A percentile compares a stretch with the other conserved stretches of the same genome.
Evolutionary conservation across 1,284 basidiomycete species (phyloP).

Genomic region (Naganishia liquefaciens): DNA sequence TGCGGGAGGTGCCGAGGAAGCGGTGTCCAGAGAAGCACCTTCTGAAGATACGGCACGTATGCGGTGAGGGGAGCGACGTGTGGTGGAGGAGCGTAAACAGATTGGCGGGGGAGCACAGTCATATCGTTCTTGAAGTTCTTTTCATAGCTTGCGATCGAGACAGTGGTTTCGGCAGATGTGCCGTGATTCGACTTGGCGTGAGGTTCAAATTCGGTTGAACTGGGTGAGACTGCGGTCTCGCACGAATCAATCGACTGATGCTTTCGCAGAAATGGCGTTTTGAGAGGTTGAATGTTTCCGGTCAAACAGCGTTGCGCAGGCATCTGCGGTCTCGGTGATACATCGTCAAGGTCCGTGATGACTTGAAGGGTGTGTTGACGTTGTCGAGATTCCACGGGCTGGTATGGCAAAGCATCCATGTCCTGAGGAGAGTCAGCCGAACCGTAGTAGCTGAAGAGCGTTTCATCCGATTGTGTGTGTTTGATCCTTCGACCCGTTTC

Average conservation of each 20-base stretch:
- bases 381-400: conserved; percentile 2
- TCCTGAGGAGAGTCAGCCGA: conserved; percentile 19
- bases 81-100: conserved; percentile 39
- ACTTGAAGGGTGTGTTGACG: conserved; percentile 5
- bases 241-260: conserved; percentile 4
- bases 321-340: background rate
- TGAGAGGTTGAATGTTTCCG: conserved; percentile 1
- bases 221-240: background rate
- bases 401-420: conserved; percentile 3
- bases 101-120: background rate
- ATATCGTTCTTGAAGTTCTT: background rate
- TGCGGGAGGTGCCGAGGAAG: conserved; percentile 42
- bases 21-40: conserved; percentile 40
- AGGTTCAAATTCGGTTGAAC: background rate
- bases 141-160: background rate
- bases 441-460: conserved; percentile 22
- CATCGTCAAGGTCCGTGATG: conserved; percentile 8
- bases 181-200: background rate
- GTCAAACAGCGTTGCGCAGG: conserved; percentile 7
- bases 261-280: background rate
- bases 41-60: conserved; percentile 40
- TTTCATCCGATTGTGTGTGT: conserved; percentile 10
- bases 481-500: background rate
- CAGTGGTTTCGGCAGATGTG: background rate
- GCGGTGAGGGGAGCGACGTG: conserved; percentile 41